Percentiles rank a stretch among this genome's conserved stretches.
These are phyloP conservation scores for Pascua guehoae DNA, from an alignment of 1,284 basidiomycete genomes.

Conservation along the genomic window DNA sequence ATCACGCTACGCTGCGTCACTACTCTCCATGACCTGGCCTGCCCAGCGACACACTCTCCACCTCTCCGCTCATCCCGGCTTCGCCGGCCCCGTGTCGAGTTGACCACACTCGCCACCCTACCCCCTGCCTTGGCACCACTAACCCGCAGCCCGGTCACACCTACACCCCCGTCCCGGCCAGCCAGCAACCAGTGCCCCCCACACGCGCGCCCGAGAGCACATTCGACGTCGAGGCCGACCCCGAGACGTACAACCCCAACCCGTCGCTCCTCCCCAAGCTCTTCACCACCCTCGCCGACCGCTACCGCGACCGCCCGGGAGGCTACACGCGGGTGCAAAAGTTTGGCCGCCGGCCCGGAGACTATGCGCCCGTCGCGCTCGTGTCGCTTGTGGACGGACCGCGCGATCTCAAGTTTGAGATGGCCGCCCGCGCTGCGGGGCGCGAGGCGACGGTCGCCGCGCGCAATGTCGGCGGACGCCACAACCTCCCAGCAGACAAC, in stretches of 20 bases:
- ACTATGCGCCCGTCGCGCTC: constrained; percentile 90
- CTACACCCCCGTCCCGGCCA: constrained; percentile 26
- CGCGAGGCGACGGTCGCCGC: constrained; percentile 55
- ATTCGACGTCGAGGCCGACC: constrained; percentile 26
- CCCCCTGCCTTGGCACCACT: background rate
- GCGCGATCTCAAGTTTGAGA: constrained; percentile 78
- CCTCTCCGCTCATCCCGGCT: too few relatives aligned
- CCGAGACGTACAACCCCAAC: constrained; percentile 34
- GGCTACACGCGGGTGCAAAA: constrained; percentile 95
- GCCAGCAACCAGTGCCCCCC: constrained; percentile 13
- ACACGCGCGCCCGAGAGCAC: constrained; percentile 1
- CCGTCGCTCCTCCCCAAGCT: constrained; percentile 71
- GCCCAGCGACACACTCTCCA: too few relatives aligned
- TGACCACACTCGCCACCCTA: too few relatives aligned
- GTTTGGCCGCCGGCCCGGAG: constrained; percentile 80
- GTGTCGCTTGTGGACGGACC: constrained; percentile 93
- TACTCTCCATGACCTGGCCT: too few relatives aligned
- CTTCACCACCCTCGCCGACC: constrained; percentile 71
- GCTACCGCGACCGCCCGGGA: constrained; percentile 79
- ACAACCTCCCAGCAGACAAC: background rate
- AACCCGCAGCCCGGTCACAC: constrained; percentile 26
- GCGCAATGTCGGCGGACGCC: background rate
- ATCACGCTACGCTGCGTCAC: too few relatives aligned
- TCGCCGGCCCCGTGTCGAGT: too few relatives aligned
- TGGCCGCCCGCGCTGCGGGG: constrained; percentile 77